Base-by-base conservation (phyloP, 345 rosid genomes). In the Rhodamnia rubescens region DNA sequence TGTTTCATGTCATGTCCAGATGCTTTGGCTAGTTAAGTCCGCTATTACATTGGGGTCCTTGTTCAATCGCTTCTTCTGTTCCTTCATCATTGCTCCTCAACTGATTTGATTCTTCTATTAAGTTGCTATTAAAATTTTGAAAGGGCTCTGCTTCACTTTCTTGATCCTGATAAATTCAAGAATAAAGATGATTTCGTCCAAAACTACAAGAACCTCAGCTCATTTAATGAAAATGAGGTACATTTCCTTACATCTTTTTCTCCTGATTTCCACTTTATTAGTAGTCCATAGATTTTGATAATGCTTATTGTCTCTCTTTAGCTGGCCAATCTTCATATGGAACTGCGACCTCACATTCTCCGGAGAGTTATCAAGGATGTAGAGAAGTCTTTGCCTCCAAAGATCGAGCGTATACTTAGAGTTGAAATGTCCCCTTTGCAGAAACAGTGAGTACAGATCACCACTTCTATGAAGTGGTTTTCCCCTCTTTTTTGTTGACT, bases 371-470 rank as follows among this genome's bases (percentile, higher is more conserved):
- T 98, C 86, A 98, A 98, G 91, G 99, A 98, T 88, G 99, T 98
- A 40, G 99, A 98, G 89, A 98, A 98, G 92, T 96, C 99, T 84
- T 91, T 98, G 91, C 99, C 99, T 83, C 99, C 99, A 24, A 98
- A 98, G 91, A 95, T 96, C 87, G 99, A 98, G 93, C 97, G 99
- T 61, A 96, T 98, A 85, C 93, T 98, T 89, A 94, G 99, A 92
- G 98, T 98, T 87, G 99, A 98, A 91, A 98, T 98, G 99, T 98
- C 99, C 80, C 99, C 99, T 86, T 95, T 98, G 85, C 99, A 98
- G 90, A 98, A 96, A 89, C 99, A 96, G 99, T 98, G 88, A 91
- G 95, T 85, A 83, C 58, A 53, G 32, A 44, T 44, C 81, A 58
- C 82, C 52, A 24, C 51, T 88, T 84, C 24, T 87, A 57, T 56